phyloP scores from a whole-genome alignment of 1,139 yeast genomes.

The Yamadazyma oceani region DNA sequence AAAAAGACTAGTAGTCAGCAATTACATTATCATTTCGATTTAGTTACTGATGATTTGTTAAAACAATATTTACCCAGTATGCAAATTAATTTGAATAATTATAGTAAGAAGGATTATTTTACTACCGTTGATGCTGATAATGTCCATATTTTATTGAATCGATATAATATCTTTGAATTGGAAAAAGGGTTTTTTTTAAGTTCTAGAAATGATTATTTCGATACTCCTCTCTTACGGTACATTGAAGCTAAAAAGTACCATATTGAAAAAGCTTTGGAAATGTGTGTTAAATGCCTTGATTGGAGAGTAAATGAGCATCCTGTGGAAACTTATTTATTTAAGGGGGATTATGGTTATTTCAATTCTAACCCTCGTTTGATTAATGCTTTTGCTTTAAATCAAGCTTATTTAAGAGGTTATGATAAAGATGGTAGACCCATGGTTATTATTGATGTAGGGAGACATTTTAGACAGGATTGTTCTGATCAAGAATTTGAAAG shows the following conservation, averaged over 20 bases:
- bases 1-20: conserved; percentile 4
- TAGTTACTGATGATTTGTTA: neutral
- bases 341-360: conserved; percentile 52
- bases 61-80: conserved; percentile 1
- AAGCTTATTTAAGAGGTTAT: conserved; percentile 63
- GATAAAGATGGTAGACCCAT: conserved; percentile 70
- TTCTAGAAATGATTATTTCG: conserved; percentile 70
- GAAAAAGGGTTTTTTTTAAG: conserved; percentile 46
- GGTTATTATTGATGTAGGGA: conserved; percentile 68
- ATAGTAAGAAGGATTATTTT: neutral
- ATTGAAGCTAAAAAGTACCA: conserved; percentile 76
- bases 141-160: conserved; percentile 1
- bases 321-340: conserved; percentile 55
- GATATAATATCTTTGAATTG: conserved; percentile 6
- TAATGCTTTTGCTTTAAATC: conserved; percentile 52
- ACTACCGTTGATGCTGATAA: conserved; percentile 6
- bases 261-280: conserved; percentile 57
- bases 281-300: conserved; percentile 64
- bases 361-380: conserved; percentile 42
- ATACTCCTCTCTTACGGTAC: conserved; percentile 64
- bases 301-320: conserved; percentile 65
- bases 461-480: conserved; percentile 72
- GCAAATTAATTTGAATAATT: neutral
- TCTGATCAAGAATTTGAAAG: conserved; percentile 64
- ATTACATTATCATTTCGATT: conserved; percentile 3